Conservation (phyloP, 192 early-diverging fungal genomes). For the Ambispora gerdemannii region DNA sequence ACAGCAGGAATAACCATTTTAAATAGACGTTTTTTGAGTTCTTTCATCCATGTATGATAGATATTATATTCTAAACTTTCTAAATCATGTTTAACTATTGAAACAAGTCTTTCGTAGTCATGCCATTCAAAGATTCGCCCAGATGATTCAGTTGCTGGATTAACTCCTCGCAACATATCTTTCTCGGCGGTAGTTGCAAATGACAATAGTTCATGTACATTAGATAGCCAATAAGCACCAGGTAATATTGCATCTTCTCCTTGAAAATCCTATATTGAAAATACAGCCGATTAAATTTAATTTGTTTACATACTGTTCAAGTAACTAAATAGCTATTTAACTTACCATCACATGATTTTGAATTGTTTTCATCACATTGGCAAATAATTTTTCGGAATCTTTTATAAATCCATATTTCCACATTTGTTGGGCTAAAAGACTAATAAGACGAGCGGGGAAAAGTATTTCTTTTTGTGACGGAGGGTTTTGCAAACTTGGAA, state of each 20-base stretch:
- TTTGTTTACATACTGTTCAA: no score
- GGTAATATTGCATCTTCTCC: conserved; percentile 79
- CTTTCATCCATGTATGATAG: conserved; percentile 98
- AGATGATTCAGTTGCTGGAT: conserved; percentile 60
- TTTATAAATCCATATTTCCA: conserved; percentile 78
- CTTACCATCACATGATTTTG: conserved; percentile 68
- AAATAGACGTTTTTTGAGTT: conserved; percentile 88
- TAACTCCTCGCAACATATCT: conserved; percentile 64
- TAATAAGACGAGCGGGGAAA: conserved; percentile 94
- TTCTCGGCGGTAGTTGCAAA: conserved; percentile 76
- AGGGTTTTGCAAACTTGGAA: conserved; percentile 73
- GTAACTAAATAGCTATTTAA: no score
- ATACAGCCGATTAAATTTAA: no score
- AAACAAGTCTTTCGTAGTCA: conserved; percentile 77
- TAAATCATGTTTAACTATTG: conserved; percentile 84
- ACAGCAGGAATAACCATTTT: conserved; percentile 96
- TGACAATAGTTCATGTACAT: conserved; percentile 91
- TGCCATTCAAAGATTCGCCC: conserved; percentile 57
- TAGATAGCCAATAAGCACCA: conserved; percentile 96
- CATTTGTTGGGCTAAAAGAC: conserved; percentile 80
- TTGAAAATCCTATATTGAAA: conserved; percentile 59
- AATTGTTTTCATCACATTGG: conserved; percentile 81
- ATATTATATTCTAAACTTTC: conserved; percentile 91
- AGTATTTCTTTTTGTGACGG: conserved; percentile 83
- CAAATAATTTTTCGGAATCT: conserved; percentile 80